Evolutionary conservation across 192 early-diverging fungal genomes (phyloP).

Genomic region (Gamsiella multidivaricata): DNA sequence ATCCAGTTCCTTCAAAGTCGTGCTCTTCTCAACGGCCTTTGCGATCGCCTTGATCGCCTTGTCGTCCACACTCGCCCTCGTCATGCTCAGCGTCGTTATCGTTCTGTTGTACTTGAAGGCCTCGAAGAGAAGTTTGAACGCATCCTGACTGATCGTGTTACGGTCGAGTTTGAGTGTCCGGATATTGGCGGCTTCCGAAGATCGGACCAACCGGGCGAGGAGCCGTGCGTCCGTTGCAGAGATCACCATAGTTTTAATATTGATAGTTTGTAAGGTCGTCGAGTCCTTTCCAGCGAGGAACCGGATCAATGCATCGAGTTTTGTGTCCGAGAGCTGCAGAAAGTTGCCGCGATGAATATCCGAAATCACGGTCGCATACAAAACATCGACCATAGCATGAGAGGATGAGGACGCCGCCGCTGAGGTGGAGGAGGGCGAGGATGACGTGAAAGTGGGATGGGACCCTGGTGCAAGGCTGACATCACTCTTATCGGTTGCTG

Average conservation of each 20-base stretch:
- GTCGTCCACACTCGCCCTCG: conserved; percentile 53
- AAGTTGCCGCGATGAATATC: conserved; percentile 34
- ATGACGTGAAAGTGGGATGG: background rate
- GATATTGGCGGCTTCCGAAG: conserved; percentile 43
- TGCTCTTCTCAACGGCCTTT: conserved; percentile 33
- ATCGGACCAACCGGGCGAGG: conserved; percentile 33
- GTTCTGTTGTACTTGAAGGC: conserved; percentile 37
- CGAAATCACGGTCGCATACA: conserved; percentile 11
- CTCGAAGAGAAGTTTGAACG: conserved; percentile 36
- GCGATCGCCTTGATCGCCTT: conserved; percentile 46
- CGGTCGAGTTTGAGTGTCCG: conserved; percentile 27
- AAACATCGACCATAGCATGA: too few relatives aligned
- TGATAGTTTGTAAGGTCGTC: conserved; percentile 24
- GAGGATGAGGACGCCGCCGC: background rate
- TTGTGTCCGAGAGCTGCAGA: conserved; percentile 24
- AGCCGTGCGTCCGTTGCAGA: conserved; percentile 33
- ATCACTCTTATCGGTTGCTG: background rate
- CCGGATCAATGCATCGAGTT: conserved; percentile 22
- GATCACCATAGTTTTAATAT: conserved; percentile 16
- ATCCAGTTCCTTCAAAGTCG: conserved; percentile 35
- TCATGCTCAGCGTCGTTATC: conserved; percentile 36
- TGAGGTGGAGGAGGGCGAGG: background rate
- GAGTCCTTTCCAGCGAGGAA: conserved; percentile 35
- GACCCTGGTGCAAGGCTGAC: background rate
- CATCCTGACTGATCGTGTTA: conserved; percentile 37